Evolutionary conservation across 75 land plant species (phyloP), one percentile per base, ranked within the genome.

Genomic region (Pinus tabuliformis): DNA sequence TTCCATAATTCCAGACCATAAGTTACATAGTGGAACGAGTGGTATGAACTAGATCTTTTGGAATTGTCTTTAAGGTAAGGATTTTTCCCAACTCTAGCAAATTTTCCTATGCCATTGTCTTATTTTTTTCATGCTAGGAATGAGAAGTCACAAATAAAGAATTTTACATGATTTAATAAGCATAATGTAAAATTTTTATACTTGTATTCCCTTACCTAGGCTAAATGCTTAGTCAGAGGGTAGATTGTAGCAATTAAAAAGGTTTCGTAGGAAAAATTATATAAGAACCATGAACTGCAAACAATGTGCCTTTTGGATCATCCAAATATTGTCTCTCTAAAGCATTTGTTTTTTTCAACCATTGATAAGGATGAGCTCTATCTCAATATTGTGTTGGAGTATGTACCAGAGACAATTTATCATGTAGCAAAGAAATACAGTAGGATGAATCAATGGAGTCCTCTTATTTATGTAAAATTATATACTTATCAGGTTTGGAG

Each of bases 231-330:
- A 54, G 95, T 90, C 72, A 90, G 91, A 42, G 93, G 93, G 54
- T 93, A 93, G 79, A 89, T 89, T 17, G 92, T 92, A 79, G 92
- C 95, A 30, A 92, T 92, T 30, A 92, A 92, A 77, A 92, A 92
- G 84, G 94, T 92, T 71, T 75, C 90, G 30, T 92, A 92, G 71
- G 95, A 92, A 57, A 82, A 30, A 0, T 77, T 91, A 59, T 91
- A 93, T 79, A 93, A 93, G 74, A 93, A 93, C 78, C 89, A 93
- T 56, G 95, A 93, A 83, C 80, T 93, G 77, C 93, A 93, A 77
- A 93, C 92, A 22, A 93, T 91, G 93, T 89, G 93, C 2, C 86
- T 93, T 73, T 81, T 93, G 36, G 95, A 93, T 79, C 93, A 93
- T 76, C 93, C 96, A 3, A 93, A 93, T 76, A 83, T 90, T 70